Base-by-base conservation (phyloP, 306 rosid species). In the Rosa persica region DNA sequence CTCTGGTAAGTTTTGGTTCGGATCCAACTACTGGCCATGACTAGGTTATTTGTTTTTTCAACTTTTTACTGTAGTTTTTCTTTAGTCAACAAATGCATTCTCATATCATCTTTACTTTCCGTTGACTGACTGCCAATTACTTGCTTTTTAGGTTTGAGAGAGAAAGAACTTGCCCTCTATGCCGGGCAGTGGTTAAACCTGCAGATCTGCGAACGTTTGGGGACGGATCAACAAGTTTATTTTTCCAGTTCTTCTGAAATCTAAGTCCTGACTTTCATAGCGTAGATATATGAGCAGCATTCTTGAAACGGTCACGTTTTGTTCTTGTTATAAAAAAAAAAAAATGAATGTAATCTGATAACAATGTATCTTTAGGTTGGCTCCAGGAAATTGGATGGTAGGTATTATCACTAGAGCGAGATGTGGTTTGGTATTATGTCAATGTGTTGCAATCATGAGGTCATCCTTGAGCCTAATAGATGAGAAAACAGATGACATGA, bases 81-180 rank as follows among this genome's bases (percentile, higher is more conserved):
- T 47, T 13, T 13, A 15, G 16, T 25, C 17, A 52, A 52, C 22
- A 52, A 54, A 8, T 58, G 65, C 43, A 0, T 64, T 52, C 38
- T 67, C 76, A n/a, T 42, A 62, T 74, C 58, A 6, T 47, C 72
- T 4, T 13, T 67, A 15, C 27, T 46, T 34, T 78, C 61, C 74
- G 10, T 71, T 48, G 27, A 80, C 81, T 36, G 67, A 76, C 49
- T 4, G 62, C 49, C 34, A 46, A 34, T 5, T 67, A 12, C 81
- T 75, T 48, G 19, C 27, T 83, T 85, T 82, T 83, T 89, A 95
- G 98, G 98, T 89, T 95, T 81, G 98, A 92, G 80, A 91, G 98
- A 84, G 98, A 89, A 81, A 81, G 98, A 76, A 92, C 97, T 68
- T 92, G 98, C 86, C 98, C 98, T 54, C 72, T 92, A 38, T 95